Evolutionary conservation across 2,329 filamentous ascomycete species (phyloP), one percentile per base, ranked within the genome.

Genomic region (Cytospora chrysosperma): DNA sequence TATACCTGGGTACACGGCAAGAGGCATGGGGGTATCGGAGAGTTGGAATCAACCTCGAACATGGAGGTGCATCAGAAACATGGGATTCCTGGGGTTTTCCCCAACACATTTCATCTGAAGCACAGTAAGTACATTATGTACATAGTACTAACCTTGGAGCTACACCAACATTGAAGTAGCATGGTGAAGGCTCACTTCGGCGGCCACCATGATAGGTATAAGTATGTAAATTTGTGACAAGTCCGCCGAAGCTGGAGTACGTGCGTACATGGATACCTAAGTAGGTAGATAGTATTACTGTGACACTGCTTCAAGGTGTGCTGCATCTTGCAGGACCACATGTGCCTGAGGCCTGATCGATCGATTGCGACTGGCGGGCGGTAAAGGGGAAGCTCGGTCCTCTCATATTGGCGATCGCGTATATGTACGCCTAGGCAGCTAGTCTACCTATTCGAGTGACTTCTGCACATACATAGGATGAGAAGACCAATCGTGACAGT

Each of bases 281-380:
- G n/a, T n/a, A n/a, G n/a, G n/a, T 40, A 40, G 37, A 19, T 47
- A 24, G 43, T 47, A 62, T 53, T 53, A 62, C 40, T 30, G 63
- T 64, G 54, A 37, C 62, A 64, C 62, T 51, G 51, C 53, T 30
- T 63, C 40, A 37, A 10, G 32, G 50, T 26, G 57, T 40, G 53
- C 61, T 58, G 61, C 64, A 65, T 65, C 61, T 63, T 62, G 64
- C 64, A 64, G 61, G 61, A 34, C 43, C 49, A 32, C 51, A 52
- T 30, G 40, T 43, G 43, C 43, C 8, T 24, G 43, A n/a, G 43
- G 43, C 43, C n/a, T 24, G 8, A 19, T 47, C 43, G 7, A 12
- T 47, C 43, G 43, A 47, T 47, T 24, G 43, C 21, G 43, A 47
- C 43, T 47, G 43, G 43, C 43, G 43, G 43, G 10, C 43, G n/a